Evolutionary conservation across 305 asterid genomes (phyloP).

Genomic region (Fraxinus greggii): DNA sequence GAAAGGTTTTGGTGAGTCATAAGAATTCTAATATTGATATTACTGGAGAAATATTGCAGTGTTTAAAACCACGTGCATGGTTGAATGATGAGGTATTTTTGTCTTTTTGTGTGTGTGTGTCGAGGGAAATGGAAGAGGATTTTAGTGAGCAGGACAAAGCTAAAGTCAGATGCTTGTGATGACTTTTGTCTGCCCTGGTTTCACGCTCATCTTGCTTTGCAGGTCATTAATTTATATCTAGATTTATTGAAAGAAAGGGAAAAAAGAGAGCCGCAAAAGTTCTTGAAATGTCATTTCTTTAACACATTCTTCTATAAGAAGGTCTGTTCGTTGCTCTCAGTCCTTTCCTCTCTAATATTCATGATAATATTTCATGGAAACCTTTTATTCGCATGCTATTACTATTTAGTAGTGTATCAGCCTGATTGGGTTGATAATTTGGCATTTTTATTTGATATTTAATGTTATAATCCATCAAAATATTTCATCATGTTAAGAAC

Average conservation of each 20-base stretch:
- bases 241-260: conserved; percentile 86
- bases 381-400: neutral
- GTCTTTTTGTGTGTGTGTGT: neutral
- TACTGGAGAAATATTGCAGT: conserved; percentile 62
- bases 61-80: conserved; percentile 69
- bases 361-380: neutral
- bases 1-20: conserved; percentile 55
- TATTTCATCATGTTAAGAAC: conserved; percentile 1
- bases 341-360: conserved; percentile 7
- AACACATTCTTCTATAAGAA: conserved; percentile 85
- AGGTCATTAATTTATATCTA: conserved; percentile 84
- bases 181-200: conserved; percentile 1
- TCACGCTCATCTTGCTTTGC: conserved; percentile 30
- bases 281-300: conserved; percentile 81
- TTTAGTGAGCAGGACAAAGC: neutral
- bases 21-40: conserved; percentile 62
- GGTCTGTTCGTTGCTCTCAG: conserved; percentile 41
- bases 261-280: conserved; percentile 62
- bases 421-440: conserved; percentile 10
- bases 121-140: neutral
- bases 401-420: neutral
- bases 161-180: neutral
- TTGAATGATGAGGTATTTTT: conserved; percentile 79
- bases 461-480: neutral
- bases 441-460: neutral